Evolutionary conservation across 1,139 yeast genomes (phyloP), one percentile per base, ranked within the genome.

Genomic region (Lodderomyces elongisporus): DNA sequence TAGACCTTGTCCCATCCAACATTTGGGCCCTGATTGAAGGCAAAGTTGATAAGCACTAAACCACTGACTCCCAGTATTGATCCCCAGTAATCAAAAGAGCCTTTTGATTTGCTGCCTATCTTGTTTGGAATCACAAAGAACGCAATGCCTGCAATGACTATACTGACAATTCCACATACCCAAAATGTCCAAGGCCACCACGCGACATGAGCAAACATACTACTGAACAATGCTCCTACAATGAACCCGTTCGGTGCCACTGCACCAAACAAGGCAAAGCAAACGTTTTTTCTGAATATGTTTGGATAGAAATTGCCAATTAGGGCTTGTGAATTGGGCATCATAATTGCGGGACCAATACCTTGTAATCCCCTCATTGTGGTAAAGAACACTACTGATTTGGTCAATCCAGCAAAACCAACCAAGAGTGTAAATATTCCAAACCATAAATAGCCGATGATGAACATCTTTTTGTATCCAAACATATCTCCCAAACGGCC

Each of bases 401-500:
- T 45, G 6, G 73, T 52, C 46, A 67, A 77, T 2, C 52, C 61
- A 10, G 77, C 48, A 30, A 77, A 55, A 0, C 85, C 85, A 3
- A 67, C 57, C 3, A 75, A 44, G 28, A 77, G 43, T 3, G 79
- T 65, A 67, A 76, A 70, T 1, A 78, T 28, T 0, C 70, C 58
- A 25, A 64, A 56, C 70, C 77, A 66, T 2, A 52, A 30, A 40
- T 62, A 76, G 1, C 84, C 82, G 4, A 62, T 35, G 1, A 76
- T 35, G 44, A 65, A 70, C 37, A 76, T 44, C 25, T 38, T 49
- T 44, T 76, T 76, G 45, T 77, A 76, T 3, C 85, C 87, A 45
- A 62, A 66, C 43, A 76, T 52, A 48, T 79, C 85, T n/a, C 85
- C 85, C 15, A 78, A 47, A 31, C 79, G 65, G 8, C 87, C 87